Base-by-base conservation (phyloP, 768 basidiomycete genomes). In the Boletus coccyginus region DNA sequence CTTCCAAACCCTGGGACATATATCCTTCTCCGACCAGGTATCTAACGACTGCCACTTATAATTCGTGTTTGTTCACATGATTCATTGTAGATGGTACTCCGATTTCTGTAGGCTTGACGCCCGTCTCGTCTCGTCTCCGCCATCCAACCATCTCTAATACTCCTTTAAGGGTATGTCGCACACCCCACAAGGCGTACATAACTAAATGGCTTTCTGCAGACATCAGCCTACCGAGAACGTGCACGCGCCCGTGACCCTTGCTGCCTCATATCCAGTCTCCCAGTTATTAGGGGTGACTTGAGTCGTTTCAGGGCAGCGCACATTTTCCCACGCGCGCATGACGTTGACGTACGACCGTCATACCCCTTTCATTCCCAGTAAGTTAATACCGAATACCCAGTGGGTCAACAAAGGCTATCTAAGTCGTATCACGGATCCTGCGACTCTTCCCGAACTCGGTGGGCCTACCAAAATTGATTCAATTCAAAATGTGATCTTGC, bases 281-380 rank as follows among this genome's bases (percentile, higher is more conserved):
- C 42, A 0, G 42, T 43, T 16, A 13, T 43, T 16, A 21, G 42
- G 24, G 21, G 21, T 14, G 42, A 43, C 21, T 43, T 43, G 7
- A 39, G 35, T 56, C 48, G 48, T 33, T 47, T 55, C n/a, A 55
- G 32, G 33, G 46, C 17, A 27, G 40, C 27, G 10, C 54, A 50
- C 42, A 55, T 71, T 56, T 70, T 67, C 58, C 67, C 69, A 11
- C 62, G 59, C 5, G 62, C 58, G 19, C 65, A 69, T 46, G 68
- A 66, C 17, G 39, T 12, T n/a, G 67, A 70, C 8, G 42, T 43
- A 43, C 21, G 21, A 24, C 42, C 21, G 7, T 24, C 42, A 8
- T 43, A 8, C 40, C 42, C 42, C 41, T 24, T 19, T 21, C 19
- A 13, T 42, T 24, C 21, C 41, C 42, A 24, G 14, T 9, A 43